A percentile compares a stretch with the other conserved stretches of the same genome.
phyloP scores from a whole-genome alignment of 139 green algal species.

The Coelastrella sp. region DNA sequence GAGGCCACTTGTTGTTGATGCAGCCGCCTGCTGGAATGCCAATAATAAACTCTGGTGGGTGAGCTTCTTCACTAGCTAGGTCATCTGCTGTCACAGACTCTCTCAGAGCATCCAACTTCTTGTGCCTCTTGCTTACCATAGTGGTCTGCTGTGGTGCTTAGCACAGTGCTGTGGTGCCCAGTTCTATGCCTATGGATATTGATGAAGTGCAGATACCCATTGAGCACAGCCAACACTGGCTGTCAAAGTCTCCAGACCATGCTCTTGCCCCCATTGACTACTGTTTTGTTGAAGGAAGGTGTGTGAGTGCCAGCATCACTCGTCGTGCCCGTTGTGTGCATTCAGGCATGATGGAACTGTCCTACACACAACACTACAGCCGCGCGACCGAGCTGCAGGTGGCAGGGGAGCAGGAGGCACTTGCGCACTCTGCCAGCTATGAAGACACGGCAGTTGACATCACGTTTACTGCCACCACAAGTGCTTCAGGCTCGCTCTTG shows the following conservation, averaged over 20 bases:
- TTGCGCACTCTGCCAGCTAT: too few species aligned
- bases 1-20: slow-evolving; percentile 79
- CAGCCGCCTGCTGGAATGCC: slow-evolving; percentile 62
- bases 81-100: background rate
- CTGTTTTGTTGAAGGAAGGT: background rate
- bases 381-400: background rate
- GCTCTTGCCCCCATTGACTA: too few species aligned
- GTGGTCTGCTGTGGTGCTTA: too few species aligned
- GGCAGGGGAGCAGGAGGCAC: background rate
- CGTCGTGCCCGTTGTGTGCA: background rate
- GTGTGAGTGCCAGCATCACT: background rate
- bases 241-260: too few species aligned
- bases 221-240: too few species aligned
- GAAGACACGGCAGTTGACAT: slow-evolving; percentile 63
- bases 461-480: slow-evolving; percentile 86
- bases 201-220: too few species aligned
- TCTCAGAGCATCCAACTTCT: background rate
- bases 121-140: background rate
- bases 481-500: slow-evolving; percentile 69
- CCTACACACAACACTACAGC: slow-evolving; percentile 72
- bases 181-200: too few species aligned
- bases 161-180: too few species aligned
- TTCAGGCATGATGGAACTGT: slow-evolving; percentile 84
- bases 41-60: background rate
- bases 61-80: background rate